Base-by-base conservation (phyloP, 192 early-diverging fungal genomes). In the Coemansia sp. region DNA sequence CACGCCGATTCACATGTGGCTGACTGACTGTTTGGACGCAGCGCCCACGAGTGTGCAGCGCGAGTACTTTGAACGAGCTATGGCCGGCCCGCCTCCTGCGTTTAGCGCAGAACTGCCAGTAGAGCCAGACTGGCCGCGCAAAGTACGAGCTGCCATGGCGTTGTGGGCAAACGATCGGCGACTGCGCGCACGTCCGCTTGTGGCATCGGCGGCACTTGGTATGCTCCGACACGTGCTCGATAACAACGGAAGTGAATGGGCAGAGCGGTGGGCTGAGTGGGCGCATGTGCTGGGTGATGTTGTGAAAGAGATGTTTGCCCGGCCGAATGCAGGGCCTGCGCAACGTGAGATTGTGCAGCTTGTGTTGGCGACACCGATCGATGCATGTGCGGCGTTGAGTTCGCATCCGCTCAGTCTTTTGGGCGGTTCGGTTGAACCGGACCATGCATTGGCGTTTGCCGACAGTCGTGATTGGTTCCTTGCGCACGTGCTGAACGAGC, bases 1-100 rank as follows among this genome's bases (percentile, higher is more conserved):
- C 19, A 74, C 77, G 41, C 77, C 77, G 6, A 74, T 80, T 27
- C 56, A 80, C 50, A 71, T 66, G 65, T 80, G 77, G 77, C 59
- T 80, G 43, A 71, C 72, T 0, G 77, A 80, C 51, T 70, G 64
- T 47, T 54, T 75, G 5, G 69, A 75, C 48, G 25, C 51, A 2
- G 68, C 77, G 29, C 72, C 77, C 12, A 21, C 25, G 25, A 22
- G 25, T 2, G 27, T 74, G 50, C 56, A 68, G 59, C 43, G 25
- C 37, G 10, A 12, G 24, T 80, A 71, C 59, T 80, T 75, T 65
- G 62, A 51, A 2, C 12, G 35, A 4, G 32, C 67, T 14, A 32
- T 80, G 37, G 32, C 1, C 14, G 21, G 11, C 41, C 37, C 6
- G n/a, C 67, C 19, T 68, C 32, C 77, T 8, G 63, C 25, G 3